phyloP scores from a whole-genome alignment of 768 basidiomycete genomes.

The Russula foetens region DNA sequence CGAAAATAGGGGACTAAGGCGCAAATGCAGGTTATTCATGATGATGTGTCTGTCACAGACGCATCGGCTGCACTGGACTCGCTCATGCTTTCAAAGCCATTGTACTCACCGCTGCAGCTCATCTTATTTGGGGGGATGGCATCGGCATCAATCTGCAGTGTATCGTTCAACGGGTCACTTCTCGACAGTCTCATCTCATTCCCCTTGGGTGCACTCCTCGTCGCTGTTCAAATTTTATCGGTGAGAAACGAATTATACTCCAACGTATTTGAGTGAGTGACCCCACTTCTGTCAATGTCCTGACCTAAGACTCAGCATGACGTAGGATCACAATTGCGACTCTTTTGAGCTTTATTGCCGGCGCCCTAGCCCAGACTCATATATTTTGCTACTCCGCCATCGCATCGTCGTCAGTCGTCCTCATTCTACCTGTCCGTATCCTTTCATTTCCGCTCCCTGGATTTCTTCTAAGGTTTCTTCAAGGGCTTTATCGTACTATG shows the following conservation, averaged over 20 bases:
- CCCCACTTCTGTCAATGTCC: neutral
- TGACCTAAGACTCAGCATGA: neutral
- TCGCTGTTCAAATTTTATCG: slow-evolving; percentile 62
- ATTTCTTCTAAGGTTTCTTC: neutral
- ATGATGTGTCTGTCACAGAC: slow-evolving; percentile 64
- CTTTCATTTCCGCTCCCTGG: neutral
- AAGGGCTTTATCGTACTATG: slow-evolving; percentile 60
- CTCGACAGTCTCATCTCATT: slow-evolving; percentile 66
- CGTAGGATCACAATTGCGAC: slow-evolving; percentile 69
- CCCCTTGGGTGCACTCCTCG: slow-evolving; percentile 69
- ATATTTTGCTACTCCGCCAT: slow-evolving; percentile 76
- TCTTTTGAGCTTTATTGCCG: slow-evolving; percentile 70
- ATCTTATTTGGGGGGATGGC: slow-evolving; percentile 71
- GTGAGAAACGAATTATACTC: slow-evolving; percentile 71
- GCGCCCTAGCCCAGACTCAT: slow-evolving; percentile 59
- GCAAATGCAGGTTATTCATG: slow-evolving; percentile 63
- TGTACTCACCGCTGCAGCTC: slow-evolving; percentile 54
- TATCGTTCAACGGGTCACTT: slow-evolving; percentile 68
- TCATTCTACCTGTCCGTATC: slow-evolving; percentile 62
- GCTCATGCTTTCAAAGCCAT: slow-evolving; percentile 59
- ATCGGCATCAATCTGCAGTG: slow-evolving; percentile 63
- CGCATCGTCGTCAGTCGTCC: slow-evolving; percentile 66
- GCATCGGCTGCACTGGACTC: slow-evolving; percentile 62
- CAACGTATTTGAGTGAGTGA: slow-evolving; percentile 64
- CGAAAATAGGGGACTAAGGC: neutral